phyloP scores from a whole-genome alignment of 768 basidiomycete genomes.

The Termitomyces sp. region DNA sequence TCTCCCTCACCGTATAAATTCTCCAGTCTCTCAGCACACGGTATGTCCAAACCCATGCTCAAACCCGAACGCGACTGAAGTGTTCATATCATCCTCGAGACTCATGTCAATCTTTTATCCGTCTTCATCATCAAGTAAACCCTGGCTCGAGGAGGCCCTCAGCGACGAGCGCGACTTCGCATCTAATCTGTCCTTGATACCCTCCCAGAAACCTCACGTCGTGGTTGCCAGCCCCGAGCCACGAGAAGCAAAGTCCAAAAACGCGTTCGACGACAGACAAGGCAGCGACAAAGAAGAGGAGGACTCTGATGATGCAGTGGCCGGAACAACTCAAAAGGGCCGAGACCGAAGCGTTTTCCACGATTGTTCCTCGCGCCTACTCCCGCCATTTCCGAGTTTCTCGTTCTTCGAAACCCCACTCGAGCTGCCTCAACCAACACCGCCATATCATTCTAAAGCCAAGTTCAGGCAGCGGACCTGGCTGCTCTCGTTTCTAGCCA shows the following conservation, averaged over 20 bases:
- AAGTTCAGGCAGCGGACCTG: conserved; percentile 9
- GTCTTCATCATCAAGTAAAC: conserved; percentile 1
- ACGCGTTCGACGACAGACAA: background rate
- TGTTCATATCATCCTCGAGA: background rate
- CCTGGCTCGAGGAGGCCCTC: background rate
- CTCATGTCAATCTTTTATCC: conserved; percentile 1
- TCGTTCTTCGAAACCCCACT: background rate
- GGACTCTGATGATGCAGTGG: background rate
- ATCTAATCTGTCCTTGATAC: background rate
- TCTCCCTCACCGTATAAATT: background rate
- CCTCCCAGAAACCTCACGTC: background rate
- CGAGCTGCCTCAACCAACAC: conserved; percentile 18
- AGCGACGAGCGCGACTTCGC: background rate
- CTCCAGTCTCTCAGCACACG: background rate
- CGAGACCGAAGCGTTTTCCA: background rate
- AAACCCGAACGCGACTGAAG: background rate
- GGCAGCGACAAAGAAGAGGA: background rate
- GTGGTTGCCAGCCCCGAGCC: background rate
- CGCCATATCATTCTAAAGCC: conserved; percentile 13
- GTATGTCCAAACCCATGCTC: background rate
- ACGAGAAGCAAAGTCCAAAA: background rate
- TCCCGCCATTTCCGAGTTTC: background rate
- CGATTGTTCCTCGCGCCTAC: background rate
- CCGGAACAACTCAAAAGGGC: background rate
- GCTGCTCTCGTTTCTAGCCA: conserved; percentile 6